These are phyloP conservation scores for Pseudonectria foliicola DNA, from an alignment of 2,329 filamentous ascomycete genomes.

Conservation along the genomic window DNA sequence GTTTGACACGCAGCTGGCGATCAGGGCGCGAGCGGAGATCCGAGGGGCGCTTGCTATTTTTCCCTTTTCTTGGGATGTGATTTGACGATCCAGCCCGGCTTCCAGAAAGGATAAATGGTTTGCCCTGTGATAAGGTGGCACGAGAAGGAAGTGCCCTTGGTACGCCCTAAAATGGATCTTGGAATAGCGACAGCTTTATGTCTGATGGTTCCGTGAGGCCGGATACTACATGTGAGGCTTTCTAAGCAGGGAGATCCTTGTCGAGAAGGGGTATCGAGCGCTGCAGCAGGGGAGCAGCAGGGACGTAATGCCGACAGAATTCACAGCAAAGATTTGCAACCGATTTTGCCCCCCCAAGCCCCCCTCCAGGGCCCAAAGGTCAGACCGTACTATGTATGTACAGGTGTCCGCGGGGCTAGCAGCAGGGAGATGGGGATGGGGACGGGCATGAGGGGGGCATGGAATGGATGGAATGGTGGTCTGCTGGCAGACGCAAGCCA, in stretches of 20 bases:
- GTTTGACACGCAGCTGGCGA: background rate
- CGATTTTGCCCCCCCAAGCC: constrained; percentile 6
- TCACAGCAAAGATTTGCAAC: constrained; percentile 25
- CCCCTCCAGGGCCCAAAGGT: background rate
- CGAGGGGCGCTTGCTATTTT: no score
- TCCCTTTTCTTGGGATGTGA: constrained; percentile 12
- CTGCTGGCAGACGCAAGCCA: constrained; percentile 20
- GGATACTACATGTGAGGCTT: constrained; percentile 20
- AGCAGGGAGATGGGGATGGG: background rate
- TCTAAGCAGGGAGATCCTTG: constrained; percentile 20
- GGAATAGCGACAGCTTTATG: constrained; percentile 23
- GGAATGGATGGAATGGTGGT: constrained; percentile 2
- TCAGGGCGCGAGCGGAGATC: no score
- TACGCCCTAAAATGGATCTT: constrained; percentile 11
- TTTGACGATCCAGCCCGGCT: constrained; percentile 22
- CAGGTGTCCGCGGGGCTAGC: constrained; percentile 10
- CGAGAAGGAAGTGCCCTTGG: constrained; percentile 5
- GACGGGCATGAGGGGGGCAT: no score
- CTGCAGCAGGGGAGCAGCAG: constrained; percentile 22
- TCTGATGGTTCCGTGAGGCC: constrained; percentile 21
- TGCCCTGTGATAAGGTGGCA: constrained; percentile 16
- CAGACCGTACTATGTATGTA: no score
- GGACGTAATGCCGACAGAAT: constrained; percentile 18
- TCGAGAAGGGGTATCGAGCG: constrained; percentile 17
- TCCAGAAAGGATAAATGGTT: constrained; percentile 13